Percentiles rank a stretch among this genome's conserved stretches.
phyloP scores from a whole-genome alignment of 2,329 filamentous ascomycete genomes.

The Stagonosporopsis cucurbitacearum region DNA sequence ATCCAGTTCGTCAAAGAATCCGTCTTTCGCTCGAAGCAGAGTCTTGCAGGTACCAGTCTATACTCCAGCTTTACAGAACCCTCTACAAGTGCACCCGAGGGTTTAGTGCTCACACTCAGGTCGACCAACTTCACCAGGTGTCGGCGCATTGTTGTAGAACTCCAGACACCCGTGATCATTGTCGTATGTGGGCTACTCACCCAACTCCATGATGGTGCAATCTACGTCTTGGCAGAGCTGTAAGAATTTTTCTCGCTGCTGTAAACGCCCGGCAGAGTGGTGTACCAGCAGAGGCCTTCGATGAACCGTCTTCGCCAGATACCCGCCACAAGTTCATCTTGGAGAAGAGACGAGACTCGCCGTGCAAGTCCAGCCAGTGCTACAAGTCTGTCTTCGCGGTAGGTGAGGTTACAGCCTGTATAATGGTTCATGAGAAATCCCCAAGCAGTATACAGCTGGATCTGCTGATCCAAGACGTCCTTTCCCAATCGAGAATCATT shows the following conservation, averaged over 20 bases:
- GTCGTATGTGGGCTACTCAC: background rate
- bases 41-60: background rate
- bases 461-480: background rate
- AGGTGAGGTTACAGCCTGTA: background rate
- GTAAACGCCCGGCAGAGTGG: too few species aligned
- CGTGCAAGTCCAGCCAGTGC: background rate
- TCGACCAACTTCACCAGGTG: background rate
- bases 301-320: background rate
- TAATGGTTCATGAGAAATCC: background rate
- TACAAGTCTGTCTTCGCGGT: background rate
- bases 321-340: slow-evolving; percentile 1
- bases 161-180: too few species aligned
- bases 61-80: background rate
- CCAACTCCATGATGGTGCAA: slow-evolving; percentile 7
- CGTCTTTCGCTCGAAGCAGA: background rate
- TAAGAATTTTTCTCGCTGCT: too few species aligned
- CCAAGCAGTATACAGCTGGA: background rate
- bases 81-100: background rate
- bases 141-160: too few species aligned
- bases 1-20: too few species aligned
- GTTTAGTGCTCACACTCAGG: background rate
- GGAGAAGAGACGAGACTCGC: background rate
- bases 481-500: background rate
- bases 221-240: background rate
- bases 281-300: background rate